A percentile compares a stretch with the other conserved stretches of the same genome.
Conservation (phyloP, 306 rosid species). For the Sesbania bispinosa region DNA sequence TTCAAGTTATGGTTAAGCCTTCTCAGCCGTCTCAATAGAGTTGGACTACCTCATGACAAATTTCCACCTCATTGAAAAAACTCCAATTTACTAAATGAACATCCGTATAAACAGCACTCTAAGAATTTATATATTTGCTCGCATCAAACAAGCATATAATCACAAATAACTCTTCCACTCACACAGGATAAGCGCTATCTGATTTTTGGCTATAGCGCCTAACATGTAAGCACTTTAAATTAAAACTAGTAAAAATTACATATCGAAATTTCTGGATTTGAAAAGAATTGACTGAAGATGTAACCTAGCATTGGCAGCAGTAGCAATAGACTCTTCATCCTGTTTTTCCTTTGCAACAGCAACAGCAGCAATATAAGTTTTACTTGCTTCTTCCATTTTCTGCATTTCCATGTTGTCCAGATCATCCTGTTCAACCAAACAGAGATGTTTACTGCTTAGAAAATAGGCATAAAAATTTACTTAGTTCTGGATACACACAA, state of each 20-base stretch:
- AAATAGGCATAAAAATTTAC: background rate
- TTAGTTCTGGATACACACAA: background rate
- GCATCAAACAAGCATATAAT: background rate
- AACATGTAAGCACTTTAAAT: background rate
- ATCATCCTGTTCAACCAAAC: constrained; percentile 36
- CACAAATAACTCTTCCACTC: background rate
- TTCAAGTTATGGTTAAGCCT: too few species aligned
- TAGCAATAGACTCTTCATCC: constrained; percentile 66
- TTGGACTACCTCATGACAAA: too few species aligned
- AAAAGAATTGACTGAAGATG: constrained; percentile 54
- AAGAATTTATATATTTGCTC: too few species aligned
- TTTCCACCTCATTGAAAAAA: too few species aligned
- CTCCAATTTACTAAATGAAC: too few species aligned
- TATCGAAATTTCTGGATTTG: constrained; percentile 17
- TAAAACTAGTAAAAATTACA: background rate
- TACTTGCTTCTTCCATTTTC: constrained; percentile 59
- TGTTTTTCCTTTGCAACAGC: constrained; percentile 54
- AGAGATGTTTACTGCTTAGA: background rate
- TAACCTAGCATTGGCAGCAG: constrained; percentile 60
- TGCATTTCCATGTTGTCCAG: background rate
- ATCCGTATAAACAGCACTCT: too few species aligned
- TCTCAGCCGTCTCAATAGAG: too few species aligned
- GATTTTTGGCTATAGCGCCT: background rate
- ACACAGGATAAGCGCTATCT: background rate
- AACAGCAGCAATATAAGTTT: constrained; percentile 52